Base-by-base conservation (phyloP, 257 asterid genomes). In the Rubia yunnanensis region DNA sequence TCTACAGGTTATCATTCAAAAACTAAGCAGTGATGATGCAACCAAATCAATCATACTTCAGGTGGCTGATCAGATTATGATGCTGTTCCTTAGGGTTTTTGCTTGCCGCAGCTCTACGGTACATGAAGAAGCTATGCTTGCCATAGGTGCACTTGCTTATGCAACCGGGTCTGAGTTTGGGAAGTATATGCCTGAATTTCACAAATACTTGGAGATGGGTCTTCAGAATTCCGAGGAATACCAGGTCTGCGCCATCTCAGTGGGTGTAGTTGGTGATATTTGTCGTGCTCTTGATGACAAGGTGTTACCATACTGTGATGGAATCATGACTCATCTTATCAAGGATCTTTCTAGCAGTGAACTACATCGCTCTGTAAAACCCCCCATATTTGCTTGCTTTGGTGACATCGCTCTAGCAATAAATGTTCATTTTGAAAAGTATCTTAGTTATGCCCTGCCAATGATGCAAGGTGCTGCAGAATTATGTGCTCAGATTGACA, bases 391-490 rank as follows among this genome's bases (percentile, higher is more conserved):
- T 77, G 76, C 94, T 24, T 87, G 95, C 81, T 85, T 89, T 67
- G 97, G 97, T 13, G 97, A 89, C 73, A 85, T 87, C n/a, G 94
- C 97, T n/a, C 85, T 89, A 59, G 92, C 95, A n/a, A 85, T 89
- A 38, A 88, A 86, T 3, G 86, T 68, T 22, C 80, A 84, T 61
- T 89, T 89, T 73, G 97, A 87, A 60, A 89, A 87, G 69, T 89
- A 89, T 67, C 20, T 81, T 5, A 72, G 67, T 56, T 84, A 76
- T 77, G 92, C 83, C 18, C 48, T 89, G 73, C 89, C 87, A n/a
- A 87, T 89, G 94, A 82, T 89, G 89, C 84, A 85, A 72, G 75
- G 88, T 61, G 97, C 95, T 10, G 83, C 94, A 1, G 86, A 79
- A 73, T 73, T 85, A 72, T 87, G 91, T 75, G 94, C 90, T 14